phyloP scores from a whole-genome alignment of 345 rosid genomes.

The Reutealis trisperma region DNA sequence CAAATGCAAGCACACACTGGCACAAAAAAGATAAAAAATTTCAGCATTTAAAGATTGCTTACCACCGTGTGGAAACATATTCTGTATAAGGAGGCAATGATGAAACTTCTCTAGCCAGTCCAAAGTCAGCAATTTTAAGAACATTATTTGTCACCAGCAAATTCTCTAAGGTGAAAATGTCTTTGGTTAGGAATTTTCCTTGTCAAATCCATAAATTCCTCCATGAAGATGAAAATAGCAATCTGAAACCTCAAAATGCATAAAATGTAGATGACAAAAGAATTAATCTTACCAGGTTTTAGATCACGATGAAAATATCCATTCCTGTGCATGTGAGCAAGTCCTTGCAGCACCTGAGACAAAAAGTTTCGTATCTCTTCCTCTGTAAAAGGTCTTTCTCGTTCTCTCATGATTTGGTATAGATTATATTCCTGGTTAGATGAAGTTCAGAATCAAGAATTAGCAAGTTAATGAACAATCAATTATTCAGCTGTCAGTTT shows the following conservation, averaged over 20 bases:
- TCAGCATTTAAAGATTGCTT: slow-evolving; percentile 20
- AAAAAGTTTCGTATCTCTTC: slow-evolving; percentile 70
- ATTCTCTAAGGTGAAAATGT: slow-evolving; percentile 51
- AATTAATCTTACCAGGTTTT: slow-evolving; percentile 69
- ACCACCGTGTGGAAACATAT: slow-evolving; percentile 98
- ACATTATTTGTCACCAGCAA: slow-evolving; percentile 78
- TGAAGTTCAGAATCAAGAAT: slow-evolving; percentile 15
- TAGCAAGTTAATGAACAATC: neutral
- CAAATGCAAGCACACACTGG: neutral
- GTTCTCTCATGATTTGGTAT: slow-evolving; percentile 80
- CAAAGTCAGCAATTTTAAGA: slow-evolving; percentile 95
- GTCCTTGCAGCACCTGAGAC: slow-evolving; percentile 89
- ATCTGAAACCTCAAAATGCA: slow-evolving; percentile 13
- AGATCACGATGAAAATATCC: slow-evolving; percentile 90
- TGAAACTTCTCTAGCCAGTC: slow-evolving; percentile 89
- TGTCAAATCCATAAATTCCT: neutral
- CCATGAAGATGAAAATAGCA: slow-evolving; percentile 8
- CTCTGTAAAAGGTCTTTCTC: slow-evolving; percentile 63
- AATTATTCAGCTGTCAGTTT: slow-evolving; percentile 8
- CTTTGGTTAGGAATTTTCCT: slow-evolving; percentile 17
- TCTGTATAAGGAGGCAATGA: slow-evolving; percentile 95
- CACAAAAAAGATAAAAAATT: neutral
- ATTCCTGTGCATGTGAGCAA: slow-evolving; percentile 81
- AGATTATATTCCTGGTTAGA: slow-evolving; percentile 70
- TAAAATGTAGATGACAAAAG: neutral